phyloP scores from a whole-genome alignment of 139 green algal species.

The Closterium sp. region DNA sequence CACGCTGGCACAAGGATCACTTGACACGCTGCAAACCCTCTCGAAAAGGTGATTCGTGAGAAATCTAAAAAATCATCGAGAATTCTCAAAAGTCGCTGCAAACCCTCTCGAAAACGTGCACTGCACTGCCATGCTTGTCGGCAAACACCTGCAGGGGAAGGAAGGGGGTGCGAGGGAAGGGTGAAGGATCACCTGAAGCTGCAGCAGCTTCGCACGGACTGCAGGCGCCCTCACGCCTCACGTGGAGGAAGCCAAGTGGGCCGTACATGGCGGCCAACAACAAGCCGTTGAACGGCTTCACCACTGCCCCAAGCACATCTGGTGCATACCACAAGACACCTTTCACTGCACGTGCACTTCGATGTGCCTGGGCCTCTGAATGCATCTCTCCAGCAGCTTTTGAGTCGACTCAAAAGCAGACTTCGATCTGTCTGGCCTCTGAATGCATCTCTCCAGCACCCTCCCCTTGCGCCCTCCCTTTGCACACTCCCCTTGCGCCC shows the following conservation, averaged over 20 bases:
- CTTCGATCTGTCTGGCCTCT: constrained; percentile 76
- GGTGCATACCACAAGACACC: constrained; percentile 61
- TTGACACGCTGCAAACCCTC: too few relatives aligned
- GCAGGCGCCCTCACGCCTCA: too few relatives aligned
- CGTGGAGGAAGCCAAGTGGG: neutral
- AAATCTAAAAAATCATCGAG: too few relatives aligned
- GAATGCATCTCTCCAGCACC: constrained; percentile 92
- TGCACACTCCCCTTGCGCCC: constrained; percentile 81
- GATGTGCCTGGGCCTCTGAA: constrained; percentile 81
- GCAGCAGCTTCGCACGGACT: too few relatives aligned
- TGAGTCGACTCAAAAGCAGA: constrained; percentile 20
- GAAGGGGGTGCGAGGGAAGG: neutral
- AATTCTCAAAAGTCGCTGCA: too few relatives aligned
- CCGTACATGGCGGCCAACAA: neutral
- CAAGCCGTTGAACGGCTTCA: constrained; percentile 38
- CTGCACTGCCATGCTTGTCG: constrained; percentile 86
- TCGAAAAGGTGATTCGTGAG: too few relatives aligned
- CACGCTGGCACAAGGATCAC: neutral
- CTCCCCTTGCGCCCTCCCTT: constrained; percentile 63
- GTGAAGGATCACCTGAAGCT: too few relatives aligned
- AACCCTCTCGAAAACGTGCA: constrained; percentile 82
- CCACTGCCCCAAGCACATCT: constrained; percentile 78
- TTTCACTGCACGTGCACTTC: constrained; percentile 55
- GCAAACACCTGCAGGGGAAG: neutral
- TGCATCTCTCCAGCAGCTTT: constrained; percentile 93